phyloP scores from a whole-genome alignment of 1,284 basidiomycete species.

The Leccinum fallax region DNA sequence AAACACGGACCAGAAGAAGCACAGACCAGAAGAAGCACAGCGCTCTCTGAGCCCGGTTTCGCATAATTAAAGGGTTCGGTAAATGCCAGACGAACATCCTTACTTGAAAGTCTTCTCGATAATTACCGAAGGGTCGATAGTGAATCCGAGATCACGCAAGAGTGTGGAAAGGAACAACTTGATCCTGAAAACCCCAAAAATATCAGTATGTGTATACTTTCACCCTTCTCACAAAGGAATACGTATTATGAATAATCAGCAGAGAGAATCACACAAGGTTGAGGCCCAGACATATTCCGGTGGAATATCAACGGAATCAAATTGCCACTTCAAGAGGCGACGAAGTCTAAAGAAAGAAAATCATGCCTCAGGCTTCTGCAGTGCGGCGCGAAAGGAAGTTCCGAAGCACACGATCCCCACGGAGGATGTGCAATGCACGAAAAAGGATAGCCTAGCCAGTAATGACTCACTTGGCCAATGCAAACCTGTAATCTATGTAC shows the following conservation, averaged over 20 bases:
- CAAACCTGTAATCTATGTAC: slow-evolving; percentile 75
- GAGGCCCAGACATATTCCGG: background rate
- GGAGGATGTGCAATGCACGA: background rate
- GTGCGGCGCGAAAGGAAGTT: background rate
- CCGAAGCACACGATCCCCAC: background rate
- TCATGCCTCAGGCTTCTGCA: slow-evolving; percentile 13
- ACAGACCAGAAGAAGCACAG: slow-evolving; percentile 16
- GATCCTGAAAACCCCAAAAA: slow-evolving; percentile 45
- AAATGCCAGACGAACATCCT: slow-evolving; percentile 30
- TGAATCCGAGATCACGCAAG: slow-evolving; percentile 57
- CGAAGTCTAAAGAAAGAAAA: slow-evolving; percentile 27
- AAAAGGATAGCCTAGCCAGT: slow-evolving; percentile 4
- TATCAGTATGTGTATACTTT: slow-evolving; percentile 16
- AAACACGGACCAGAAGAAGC: slow-evolving; percentile 28
- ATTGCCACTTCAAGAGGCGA: slow-evolving; percentile 3
- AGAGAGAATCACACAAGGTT: background rate
- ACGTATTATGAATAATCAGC: slow-evolving; percentile 3
- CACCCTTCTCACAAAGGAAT: slow-evolving; percentile 3
- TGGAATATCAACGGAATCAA: slow-evolving; percentile 1
- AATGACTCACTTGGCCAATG: slow-evolving; percentile 62
- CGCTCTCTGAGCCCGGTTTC: slow-evolving; percentile 6
- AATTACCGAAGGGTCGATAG: slow-evolving; percentile 51
- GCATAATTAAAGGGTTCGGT: slow-evolving; percentile 25
- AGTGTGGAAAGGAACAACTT: slow-evolving; percentile 63
- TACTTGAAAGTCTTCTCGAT: slow-evolving; percentile 69